Evolutionary conservation across 192 early-diverging fungal genomes (phyloP).

Genomic region (Spizellomyces punctatus): DNA sequence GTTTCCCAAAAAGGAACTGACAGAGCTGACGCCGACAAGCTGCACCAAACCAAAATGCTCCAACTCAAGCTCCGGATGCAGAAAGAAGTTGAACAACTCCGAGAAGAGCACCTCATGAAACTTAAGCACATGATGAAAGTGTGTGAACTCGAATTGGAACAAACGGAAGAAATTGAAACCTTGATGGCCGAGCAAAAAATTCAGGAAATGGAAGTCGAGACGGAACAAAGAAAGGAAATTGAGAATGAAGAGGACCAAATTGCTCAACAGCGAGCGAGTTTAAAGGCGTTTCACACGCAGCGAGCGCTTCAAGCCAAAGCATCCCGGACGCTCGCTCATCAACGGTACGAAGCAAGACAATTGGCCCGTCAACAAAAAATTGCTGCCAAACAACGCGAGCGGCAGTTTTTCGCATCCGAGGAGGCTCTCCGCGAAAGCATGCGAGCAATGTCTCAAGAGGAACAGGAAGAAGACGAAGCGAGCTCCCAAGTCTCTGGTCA

Average conservation of each 20-base stretch:
- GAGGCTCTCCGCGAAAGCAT: slow-evolving; percentile 14
- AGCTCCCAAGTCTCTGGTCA: not conserved
- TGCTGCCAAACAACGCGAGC: slow-evolving; percentile 34
- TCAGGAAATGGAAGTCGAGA: slow-evolving; percentile 37
- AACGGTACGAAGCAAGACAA: slow-evolving; percentile 32
- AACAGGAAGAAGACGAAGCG: slow-evolving; percentile 12
- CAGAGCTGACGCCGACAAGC: slow-evolving; percentile 23
- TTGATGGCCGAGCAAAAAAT: slow-evolving; percentile 35
- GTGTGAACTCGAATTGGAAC: slow-evolving; percentile 29
- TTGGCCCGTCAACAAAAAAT: slow-evolving; percentile 34
- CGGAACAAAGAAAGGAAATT: slow-evolving; percentile 21
- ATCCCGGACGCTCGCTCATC: slow-evolving; percentile 14
- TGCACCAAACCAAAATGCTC: slow-evolving; percentile 36
- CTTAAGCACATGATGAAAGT: slow-evolving; percentile 37
- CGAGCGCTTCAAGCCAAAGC: slow-evolving; percentile 29
- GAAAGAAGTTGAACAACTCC: slow-evolving; percentile 38
- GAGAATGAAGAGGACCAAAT: slow-evolving; percentile 29
- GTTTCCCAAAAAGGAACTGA: slow-evolving; percentile 1
- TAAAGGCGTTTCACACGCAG: slow-evolving; percentile 33
- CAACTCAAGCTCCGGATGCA: slow-evolving; percentile 40
- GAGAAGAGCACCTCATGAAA: slow-evolving; percentile 38
- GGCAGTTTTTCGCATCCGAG: slow-evolving; percentile 31
- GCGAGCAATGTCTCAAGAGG: slow-evolving; percentile 16
- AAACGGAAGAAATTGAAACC: slow-evolving; percentile 24
- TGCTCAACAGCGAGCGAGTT: slow-evolving; percentile 14